Evolutionary conservation across 257 asterid genomes (phyloP).

Genomic region (Agastache rugosa): DNA sequence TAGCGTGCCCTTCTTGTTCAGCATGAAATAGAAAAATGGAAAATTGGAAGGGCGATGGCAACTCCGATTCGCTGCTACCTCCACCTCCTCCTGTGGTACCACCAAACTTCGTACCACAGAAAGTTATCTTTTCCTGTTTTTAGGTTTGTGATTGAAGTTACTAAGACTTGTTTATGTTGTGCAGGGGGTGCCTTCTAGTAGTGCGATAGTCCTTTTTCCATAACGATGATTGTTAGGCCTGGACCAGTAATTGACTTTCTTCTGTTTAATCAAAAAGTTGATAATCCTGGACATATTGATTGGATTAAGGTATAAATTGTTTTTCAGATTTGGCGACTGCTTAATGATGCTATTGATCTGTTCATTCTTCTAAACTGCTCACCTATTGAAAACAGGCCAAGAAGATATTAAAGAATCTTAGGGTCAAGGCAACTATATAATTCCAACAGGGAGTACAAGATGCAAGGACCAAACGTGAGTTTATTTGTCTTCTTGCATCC

Average conservation of each 20-base stretch:
- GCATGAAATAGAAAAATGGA: constrained; percentile 31
- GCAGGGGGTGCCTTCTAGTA: constrained; percentile 81
- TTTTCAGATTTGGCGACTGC: neutral
- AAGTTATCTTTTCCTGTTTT: neutral
- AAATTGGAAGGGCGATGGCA: neutral
- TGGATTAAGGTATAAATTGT: constrained; percentile 61
- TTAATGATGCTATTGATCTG: neutral
- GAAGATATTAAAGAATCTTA: constrained; percentile 60
- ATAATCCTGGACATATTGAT: constrained; percentile 49
- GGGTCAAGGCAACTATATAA: constrained; percentile 48
- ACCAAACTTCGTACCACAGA: constrained; percentile 41
- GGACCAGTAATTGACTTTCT: constrained; percentile 74
- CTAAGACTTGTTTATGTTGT: neutral
- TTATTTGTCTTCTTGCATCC: neutral
- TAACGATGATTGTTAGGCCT: constrained; percentile 64
- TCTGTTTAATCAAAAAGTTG: constrained; percentile 53
- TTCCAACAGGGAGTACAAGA: constrained; percentile 55
- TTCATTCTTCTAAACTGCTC: neutral
- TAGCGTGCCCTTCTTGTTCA: neutral
- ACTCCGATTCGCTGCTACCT: constrained; percentile 31
- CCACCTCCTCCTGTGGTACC: constrained; percentile 51
- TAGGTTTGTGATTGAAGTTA: constrained; percentile 1
- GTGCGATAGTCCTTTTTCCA: constrained; percentile 74
- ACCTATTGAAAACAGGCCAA: constrained; percentile 57
- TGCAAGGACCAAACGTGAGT: constrained; percentile 67